These are phyloP conservation scores for Trifolium fragiferum DNA, from an alignment of 306 rosid genomes.

Conservation along the genomic window DNA sequence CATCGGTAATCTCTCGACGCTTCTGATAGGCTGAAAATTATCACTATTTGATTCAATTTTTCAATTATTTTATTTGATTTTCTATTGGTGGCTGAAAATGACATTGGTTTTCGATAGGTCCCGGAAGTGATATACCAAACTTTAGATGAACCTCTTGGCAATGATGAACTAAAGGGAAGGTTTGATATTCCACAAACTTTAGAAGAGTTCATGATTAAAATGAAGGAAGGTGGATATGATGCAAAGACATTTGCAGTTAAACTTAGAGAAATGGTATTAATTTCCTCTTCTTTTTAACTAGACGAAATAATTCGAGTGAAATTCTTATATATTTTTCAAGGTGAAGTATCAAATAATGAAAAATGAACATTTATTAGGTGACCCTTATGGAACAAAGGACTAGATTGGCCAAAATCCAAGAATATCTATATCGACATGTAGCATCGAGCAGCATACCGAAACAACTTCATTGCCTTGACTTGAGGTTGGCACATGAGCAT, in stretches of 20 bases:
- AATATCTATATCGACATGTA: slow-evolving; percentile 91
- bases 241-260: slow-evolving; percentile 81
- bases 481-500: slow-evolving; percentile 88
- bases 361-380: slow-evolving; percentile 49
- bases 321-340: slow-evolving; percentile 1
- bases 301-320: neutral
- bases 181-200: slow-evolving; percentile 84
- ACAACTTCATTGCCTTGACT: slow-evolving; percentile 93
- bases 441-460: slow-evolving; percentile 99
- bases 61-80: slow-evolving; percentile 27
- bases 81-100: slow-evolving; percentile 40
- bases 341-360: slow-evolving; percentile 18
- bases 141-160: slow-evolving; percentile 70
- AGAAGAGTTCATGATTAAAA: slow-evolving; percentile 85
- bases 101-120: slow-evolving; percentile 60
- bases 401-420: slow-evolving; percentile 92
- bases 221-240: slow-evolving; percentile 65
- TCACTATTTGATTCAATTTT: slow-evolving; percentile 13
- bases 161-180: slow-evolving; percentile 73
- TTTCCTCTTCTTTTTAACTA: slow-evolving; percentile 7
- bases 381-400: slow-evolving; percentile 88
- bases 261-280: slow-evolving; percentile 85
- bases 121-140: slow-evolving; percentile 91
- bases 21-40: slow-evolving; percentile 1
- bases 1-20: slow-evolving; percentile 61